phyloP scores from a whole-genome alignment of 768 basidiomycete genomes.

The Dendrothele bispora region DNA sequence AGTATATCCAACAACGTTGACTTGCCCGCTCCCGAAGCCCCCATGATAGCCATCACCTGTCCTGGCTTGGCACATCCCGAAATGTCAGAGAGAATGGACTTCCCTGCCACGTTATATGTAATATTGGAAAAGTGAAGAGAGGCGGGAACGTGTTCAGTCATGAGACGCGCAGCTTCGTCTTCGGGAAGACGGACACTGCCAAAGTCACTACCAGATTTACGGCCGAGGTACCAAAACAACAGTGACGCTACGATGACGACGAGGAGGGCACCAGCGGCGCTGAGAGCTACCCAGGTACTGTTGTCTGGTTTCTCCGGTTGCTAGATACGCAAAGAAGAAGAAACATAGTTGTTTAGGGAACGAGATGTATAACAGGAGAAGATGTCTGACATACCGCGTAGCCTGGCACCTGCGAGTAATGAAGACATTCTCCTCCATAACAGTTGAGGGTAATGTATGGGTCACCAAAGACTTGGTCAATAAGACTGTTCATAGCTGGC shows the following conservation, averaged over 20 bases:
- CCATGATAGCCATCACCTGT: slow-evolving; percentile 94
- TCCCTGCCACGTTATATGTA: slow-evolving; percentile 70
- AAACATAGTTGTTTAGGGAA: no score
- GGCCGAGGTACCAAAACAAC: slow-evolving; percentile 84
- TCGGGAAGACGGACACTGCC: slow-evolving; percentile 78
- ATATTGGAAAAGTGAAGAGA: slow-evolving; percentile 88
- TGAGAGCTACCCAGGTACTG: slow-evolving; percentile 79
- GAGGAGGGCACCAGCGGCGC: slow-evolving; percentile 73
- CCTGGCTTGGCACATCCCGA: slow-evolving; percentile 86
- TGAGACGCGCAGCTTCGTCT: slow-evolving; percentile 77
- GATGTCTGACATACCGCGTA: slow-evolving; percentile 34
- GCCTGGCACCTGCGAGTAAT: slow-evolving; percentile 93
- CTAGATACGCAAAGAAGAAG: slow-evolving; percentile 32
- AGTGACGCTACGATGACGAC: slow-evolving; percentile 60
- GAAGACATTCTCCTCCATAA: slow-evolving; percentile 89
- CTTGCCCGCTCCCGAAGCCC: slow-evolving; percentile 95
- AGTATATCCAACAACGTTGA: slow-evolving; percentile 96
- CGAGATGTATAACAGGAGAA: no score
- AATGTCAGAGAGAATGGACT: slow-evolving; percentile 75
- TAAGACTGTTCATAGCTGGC: slow-evolving; percentile 94
- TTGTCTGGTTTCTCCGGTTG: slow-evolving; percentile 83
- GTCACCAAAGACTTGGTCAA: slow-evolving; percentile 93
- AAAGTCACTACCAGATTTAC: slow-evolving; percentile 64
- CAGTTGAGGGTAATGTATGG: slow-evolving; percentile 85
- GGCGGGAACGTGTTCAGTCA: slow-evolving; percentile 94